phyloP scores from a whole-genome alignment of 2,329 filamentous ascomycete species.

The Sclerotinia subarctica region DNA sequence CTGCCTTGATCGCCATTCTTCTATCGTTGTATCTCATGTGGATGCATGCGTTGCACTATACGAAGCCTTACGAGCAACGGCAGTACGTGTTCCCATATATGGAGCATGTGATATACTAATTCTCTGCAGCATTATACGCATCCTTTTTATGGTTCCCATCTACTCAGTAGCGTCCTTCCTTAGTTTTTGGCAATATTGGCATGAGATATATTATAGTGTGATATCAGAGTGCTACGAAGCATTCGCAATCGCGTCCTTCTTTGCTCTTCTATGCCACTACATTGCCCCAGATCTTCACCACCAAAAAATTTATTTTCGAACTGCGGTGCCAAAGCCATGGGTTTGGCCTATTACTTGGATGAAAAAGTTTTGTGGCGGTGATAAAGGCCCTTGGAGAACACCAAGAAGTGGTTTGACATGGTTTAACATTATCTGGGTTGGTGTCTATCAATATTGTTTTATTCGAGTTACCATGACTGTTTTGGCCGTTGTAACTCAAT shows the following conservation, averaged over 20 bases:
- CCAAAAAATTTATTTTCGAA: conserved; percentile 78
- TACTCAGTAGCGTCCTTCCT: conserved; percentile 74
- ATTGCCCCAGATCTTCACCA: conserved; percentile 72
- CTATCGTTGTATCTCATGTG: conserved; percentile 56
- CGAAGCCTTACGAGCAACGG: conserved; percentile 57
- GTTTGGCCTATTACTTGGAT: conserved; percentile 69
- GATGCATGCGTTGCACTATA: conserved; percentile 59
- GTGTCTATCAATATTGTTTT: conserved; percentile 83
- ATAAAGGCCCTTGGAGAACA: conserved; percentile 67
- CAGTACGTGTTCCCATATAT: conserved; percentile 43
- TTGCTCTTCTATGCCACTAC: conserved; percentile 78
- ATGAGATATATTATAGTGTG: conserved; percentile 78
- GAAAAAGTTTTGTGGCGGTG: conserved; percentile 65
- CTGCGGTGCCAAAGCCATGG: conserved; percentile 68
- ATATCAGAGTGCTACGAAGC: conserved; percentile 85
- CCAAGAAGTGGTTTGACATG: conserved; percentile 79
- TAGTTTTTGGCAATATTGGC: conserved; percentile 69
- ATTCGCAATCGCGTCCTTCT: conserved; percentile 84
- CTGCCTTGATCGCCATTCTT: conserved; percentile 50
- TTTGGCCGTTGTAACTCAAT: conserved; percentile 70
- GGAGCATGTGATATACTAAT: conserved; percentile 20
- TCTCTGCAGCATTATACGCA: conserved; percentile 69
- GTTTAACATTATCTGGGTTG: conserved; percentile 85
- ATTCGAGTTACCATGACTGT: conserved; percentile 77
- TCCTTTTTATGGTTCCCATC: conserved; percentile 83